Conservation (phyloP, 768 basidiomycete genomes). For the Mycena alexandri region DNA sequence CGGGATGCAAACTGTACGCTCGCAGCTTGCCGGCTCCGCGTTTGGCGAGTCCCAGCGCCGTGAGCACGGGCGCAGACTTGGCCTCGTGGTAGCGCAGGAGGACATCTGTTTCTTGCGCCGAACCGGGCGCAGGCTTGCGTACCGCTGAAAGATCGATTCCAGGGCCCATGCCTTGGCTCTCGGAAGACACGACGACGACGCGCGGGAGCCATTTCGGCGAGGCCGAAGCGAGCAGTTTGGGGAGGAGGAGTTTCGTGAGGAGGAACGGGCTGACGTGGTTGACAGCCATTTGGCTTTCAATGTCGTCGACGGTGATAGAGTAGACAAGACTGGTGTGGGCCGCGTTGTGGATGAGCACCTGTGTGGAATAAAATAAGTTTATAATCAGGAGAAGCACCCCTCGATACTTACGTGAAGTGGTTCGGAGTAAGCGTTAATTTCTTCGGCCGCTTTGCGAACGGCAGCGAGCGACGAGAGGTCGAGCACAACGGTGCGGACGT, state of each 20-base stretch:
- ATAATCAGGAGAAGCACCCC: no score
- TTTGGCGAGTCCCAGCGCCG: not conserved
- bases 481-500: constrained; percentile 4
- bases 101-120: not conserved
- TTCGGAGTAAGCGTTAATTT: constrained; percentile 11
- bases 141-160: not conserved
- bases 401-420: constrained; percentile 13
- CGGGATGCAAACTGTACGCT: constrained; percentile 11
- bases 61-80: not conserved
- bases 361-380: no score
- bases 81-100: not conserved
- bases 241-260: not conserved
- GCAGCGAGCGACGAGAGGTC: constrained; percentile 17
- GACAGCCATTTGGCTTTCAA: not conserved
- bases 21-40: not conserved
- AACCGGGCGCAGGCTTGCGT: not conserved
- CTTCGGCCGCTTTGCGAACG: constrained; percentile 11
- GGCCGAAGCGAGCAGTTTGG: not conserved
- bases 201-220: not conserved
- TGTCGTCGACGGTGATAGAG: not conserved
- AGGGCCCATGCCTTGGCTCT: not conserved
- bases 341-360: constrained; percentile 10
- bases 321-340: not conserved
- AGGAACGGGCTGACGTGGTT: not conserved
- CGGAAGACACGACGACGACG: not conserved